Percentiles rank a stretch among this genome's conserved stretches.
phyloP scores from a whole-genome alignment of 371 early-diverging fungal species.

The Conidiobolus incongruus region DNA sequence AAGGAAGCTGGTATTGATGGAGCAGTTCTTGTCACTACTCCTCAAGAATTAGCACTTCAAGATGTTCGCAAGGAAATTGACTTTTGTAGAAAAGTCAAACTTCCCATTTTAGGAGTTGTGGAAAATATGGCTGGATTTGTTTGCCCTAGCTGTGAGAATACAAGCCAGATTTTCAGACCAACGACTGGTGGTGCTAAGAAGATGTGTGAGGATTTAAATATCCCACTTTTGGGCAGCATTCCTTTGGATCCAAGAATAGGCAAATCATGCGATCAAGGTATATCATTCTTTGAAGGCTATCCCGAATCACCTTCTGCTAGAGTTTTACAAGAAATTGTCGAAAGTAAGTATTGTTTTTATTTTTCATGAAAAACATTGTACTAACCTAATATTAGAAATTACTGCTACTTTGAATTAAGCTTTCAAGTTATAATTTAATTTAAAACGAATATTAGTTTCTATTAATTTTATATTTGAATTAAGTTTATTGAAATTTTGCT shows the following conservation, averaged over 20 bases:
- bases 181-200: slow-evolving; percentile 76
- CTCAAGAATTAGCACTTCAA: slow-evolving; percentile 89
- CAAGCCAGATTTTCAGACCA: slow-evolving; percentile 70
- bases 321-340: slow-evolving; percentile 38
- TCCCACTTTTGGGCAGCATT: slow-evolving; percentile 62
- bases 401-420: too few relatives aligned
- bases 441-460: too few relatives aligned
- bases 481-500: too few relatives aligned
- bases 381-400: too few relatives aligned
- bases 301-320: slow-evolving; percentile 68
- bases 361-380: too few relatives aligned
- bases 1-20: slow-evolving; percentile 64
- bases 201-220: slow-evolving; percentile 50
- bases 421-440: too few relatives aligned
- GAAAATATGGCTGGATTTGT: slow-evolving; percentile 98
- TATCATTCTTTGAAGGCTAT: slow-evolving; percentile 64
- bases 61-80: slow-evolving; percentile 93
- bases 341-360: too few relatives aligned
- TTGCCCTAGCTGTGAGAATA: slow-evolving; percentile 75
- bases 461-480: too few relatives aligned
- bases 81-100: slow-evolving; percentile 81
- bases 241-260: slow-evolving; percentile 86
- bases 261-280: slow-evolving; percentile 62
- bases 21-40: slow-evolving; percentile 93
- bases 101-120: slow-evolving; percentile 84